phyloP scores from a whole-genome alignment of 129 eudicot species.

The Dittrichia graveolens region DNA sequence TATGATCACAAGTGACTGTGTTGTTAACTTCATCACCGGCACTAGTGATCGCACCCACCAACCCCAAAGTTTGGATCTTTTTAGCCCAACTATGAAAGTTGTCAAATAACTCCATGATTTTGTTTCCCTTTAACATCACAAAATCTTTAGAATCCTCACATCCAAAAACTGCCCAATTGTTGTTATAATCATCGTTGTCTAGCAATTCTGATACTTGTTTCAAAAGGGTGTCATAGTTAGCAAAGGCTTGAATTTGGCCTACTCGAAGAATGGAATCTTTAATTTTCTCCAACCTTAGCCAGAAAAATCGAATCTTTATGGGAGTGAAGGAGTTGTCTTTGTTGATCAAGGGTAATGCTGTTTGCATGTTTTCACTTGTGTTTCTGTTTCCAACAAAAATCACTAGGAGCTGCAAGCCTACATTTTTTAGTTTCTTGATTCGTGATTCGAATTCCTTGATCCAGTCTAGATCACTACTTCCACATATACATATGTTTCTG shows the following conservation, averaged over 20 bases:
- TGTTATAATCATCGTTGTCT: slow-evolving; percentile 27
- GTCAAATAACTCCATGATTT: slow-evolving; percentile 34
- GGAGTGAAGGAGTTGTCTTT: slow-evolving; percentile 43
- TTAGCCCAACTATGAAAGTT: slow-evolving; percentile 40
- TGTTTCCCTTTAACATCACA: slow-evolving; percentile 45
- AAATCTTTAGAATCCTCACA: slow-evolving; percentile 41
- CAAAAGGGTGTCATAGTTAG: slow-evolving; percentile 32
- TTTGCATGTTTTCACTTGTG: slow-evolving; percentile 36
- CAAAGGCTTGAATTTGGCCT: slow-evolving; percentile 26
- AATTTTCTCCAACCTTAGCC: slow-evolving; percentile 69
- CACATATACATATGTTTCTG: slow-evolving; percentile 61
- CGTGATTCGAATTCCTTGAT: slow-evolving; percentile 51
- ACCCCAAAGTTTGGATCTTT: slow-evolving; percentile 46
- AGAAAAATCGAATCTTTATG: slow-evolving; percentile 45
- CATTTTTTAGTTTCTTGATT: slow-evolving; percentile 43
- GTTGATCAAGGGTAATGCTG: slow-evolving; percentile 38
- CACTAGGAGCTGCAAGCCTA: slow-evolving; percentile 56
- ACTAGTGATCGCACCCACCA: slow-evolving; percentile 53
- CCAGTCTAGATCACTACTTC: slow-evolving; percentile 66
- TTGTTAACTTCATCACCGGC: slow-evolving; percentile 31
- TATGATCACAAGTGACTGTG: slow-evolving; percentile 44
- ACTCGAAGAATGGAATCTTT: slow-evolving; percentile 40
- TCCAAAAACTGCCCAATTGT: slow-evolving; percentile 62
- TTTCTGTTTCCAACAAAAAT: slow-evolving; percentile 65
- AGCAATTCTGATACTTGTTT: slow-evolving; percentile 46